These are phyloP conservation scores for Mariannaea elegans DNA, from an alignment of 2,329 filamentous ascomycete species.

Conservation along the genomic window DNA sequence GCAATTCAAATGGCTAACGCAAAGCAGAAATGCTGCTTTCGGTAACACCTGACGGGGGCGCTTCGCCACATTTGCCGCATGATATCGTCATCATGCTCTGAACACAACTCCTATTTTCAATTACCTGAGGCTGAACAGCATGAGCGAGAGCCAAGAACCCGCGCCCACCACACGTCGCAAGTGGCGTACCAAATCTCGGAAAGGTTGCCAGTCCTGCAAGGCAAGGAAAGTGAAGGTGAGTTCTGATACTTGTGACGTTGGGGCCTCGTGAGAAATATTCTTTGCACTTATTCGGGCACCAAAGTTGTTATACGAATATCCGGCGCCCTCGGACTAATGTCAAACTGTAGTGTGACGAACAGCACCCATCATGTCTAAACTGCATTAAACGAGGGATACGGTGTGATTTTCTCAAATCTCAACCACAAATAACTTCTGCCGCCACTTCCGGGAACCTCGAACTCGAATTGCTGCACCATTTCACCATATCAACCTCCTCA, in stretches of 20 bases:
- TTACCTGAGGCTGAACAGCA: no score
- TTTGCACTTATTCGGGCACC: background rate
- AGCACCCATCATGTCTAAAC: slow-evolving; percentile 13
- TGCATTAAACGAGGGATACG: slow-evolving; percentile 12
- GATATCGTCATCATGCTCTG: no score
- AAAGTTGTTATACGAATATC: no score
- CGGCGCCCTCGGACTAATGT: background rate
- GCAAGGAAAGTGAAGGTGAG: slow-evolving; percentile 19
- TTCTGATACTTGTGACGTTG: background rate
- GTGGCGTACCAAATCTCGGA: slow-evolving; percentile 18
- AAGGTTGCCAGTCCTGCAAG: slow-evolving; percentile 18
- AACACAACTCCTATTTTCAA: no score
- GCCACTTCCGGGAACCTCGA: background rate
- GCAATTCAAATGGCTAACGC: background rate
- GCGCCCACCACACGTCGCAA: slow-evolving; percentile 5
- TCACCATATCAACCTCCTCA: slow-evolving; percentile 12
- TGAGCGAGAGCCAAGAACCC: background rate
- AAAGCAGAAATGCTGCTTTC: background rate
- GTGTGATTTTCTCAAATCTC: slow-evolving; percentile 8
- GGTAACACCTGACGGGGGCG: background rate
- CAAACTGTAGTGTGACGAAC: slow-evolving; percentile 16
- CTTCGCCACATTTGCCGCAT: background rate
- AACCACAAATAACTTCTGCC: background rate
- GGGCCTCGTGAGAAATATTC: background rate
- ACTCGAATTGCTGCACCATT: slow-evolving; percentile 15